Evolutionary conservation across 805 yeast species (phyloP), one percentile per base, ranked within the genome.

Genomic region (Pichia exigua): DNA sequence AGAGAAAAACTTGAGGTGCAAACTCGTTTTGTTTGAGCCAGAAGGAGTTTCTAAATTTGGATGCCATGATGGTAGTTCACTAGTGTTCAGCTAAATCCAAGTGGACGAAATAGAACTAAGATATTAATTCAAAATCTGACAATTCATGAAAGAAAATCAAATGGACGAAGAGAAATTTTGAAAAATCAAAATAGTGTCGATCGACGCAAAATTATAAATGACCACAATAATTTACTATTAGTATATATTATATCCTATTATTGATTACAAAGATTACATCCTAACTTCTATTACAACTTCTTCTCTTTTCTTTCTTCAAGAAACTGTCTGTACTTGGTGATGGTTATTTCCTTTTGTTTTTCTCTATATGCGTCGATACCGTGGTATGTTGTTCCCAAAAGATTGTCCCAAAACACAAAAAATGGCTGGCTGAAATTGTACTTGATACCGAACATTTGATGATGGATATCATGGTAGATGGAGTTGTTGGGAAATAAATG

Each of bases 401-500:
- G 56, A 48, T 71, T 70, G 68, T 94, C 99, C 99, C 99, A 94
- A 64, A 89, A 82, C 1, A 89, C 85, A 71, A 94, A 94, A 72
- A 92, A 94, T 4, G 99, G 99, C 74, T 94, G 99, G 15, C 95
- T 84, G 64, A 83, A 94, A 72, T 94, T 94, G 52, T 85, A 82
- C 73, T 89, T 89, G 70, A 94, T 82, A 40, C 99, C 99, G 75
- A 92, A 94, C 61, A 81, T 82, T 74, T 94, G 99, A 70, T 94
- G 99, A 66, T 94, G 99, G 60, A 94, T 91, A 69, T 94, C 99
- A 64, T 94, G 99, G 68, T 90, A 94, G 32, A 90, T 85, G 15
- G 98, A 86, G 65, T 94, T 90, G 72, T 94, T 94, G 57, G 97
- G 98, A 78, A 94, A 94, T 22, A 92, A 51, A 43, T 81, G 65